Percentiles rank a stretch among this genome's conserved stretches.
Evolutionary conservation across 108 stramenopile species (phyloP).

Genomic region (Nitzschia sp.): DNA sequence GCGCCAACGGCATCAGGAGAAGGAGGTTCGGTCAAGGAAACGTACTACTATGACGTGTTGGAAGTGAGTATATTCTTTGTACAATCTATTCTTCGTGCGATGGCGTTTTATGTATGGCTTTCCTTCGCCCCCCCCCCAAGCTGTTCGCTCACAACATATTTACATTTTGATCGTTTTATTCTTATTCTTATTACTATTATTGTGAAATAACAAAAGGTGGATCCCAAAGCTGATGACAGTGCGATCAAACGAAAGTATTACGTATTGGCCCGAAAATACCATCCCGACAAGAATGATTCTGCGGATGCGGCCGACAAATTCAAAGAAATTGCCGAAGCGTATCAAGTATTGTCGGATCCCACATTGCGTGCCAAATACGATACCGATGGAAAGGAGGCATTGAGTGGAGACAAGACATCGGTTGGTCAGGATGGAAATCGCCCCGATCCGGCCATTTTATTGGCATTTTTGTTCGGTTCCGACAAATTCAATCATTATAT

Average conservation of each 20-base stretch:
- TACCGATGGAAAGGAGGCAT: conserved; percentile 51
- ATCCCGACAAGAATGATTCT: conserved; percentile 83
- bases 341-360: conserved; percentile 80
- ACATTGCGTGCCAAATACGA: conserved; percentile 65
- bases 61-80: conserved; percentile 51
- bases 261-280: conserved; percentile 85
- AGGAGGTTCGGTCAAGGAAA: conserved; percentile 56
- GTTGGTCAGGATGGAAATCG: conserved; percentile 18
- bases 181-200: neutral
- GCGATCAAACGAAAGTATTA: conserved; percentile 93
- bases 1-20: conserved; percentile 21
- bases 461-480: conserved; percentile 78
- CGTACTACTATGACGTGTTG: conserved; percentile 75
- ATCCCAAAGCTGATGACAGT: conserved; percentile 61
- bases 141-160: too few relatives aligned
- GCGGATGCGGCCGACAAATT: conserved; percentile 74
- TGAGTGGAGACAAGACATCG: conserved; percentile 65
- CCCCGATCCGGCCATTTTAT: conserved; percentile 61
- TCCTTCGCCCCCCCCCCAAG: too few relatives aligned
- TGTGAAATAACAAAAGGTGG: conserved; percentile 4
- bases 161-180: neutral
- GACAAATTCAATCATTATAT: conserved; percentile 72
- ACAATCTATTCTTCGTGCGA: too few relatives aligned
- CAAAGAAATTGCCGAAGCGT: conserved; percentile 79
- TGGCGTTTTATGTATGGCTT: too few relatives aligned